Percentiles rank a stretch among this genome's conserved stretches.
These are phyloP conservation scores for Didymosphaeria variabile DNA, from an alignment of 2,329 filamentous ascomycete species.

Conservation along the genomic window DNA sequence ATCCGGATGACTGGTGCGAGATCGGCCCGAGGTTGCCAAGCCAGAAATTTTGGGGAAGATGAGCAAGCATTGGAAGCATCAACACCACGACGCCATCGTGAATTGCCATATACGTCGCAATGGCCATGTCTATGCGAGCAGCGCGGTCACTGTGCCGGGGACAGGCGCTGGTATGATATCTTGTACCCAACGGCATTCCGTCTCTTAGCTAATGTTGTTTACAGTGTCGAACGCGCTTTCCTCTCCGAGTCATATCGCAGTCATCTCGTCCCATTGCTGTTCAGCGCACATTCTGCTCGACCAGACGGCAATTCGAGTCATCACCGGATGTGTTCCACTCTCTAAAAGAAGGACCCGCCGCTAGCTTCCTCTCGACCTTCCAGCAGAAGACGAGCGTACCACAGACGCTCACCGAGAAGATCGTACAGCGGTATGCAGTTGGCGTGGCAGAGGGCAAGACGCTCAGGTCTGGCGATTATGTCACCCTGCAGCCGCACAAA, in stretches of 20 bases:
- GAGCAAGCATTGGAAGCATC: constrained; percentile 21
- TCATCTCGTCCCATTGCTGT: constrained; percentile 31
- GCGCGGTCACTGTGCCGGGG: constrained; percentile 44
- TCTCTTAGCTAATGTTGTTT: constrained; percentile 24
- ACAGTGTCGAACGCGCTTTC: constrained; percentile 37
- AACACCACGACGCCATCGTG: constrained; percentile 28
- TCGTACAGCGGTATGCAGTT: constrained; percentile 83
- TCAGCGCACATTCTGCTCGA: constrained; percentile 40
- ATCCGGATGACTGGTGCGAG: constrained; percentile 44
- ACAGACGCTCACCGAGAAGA: constrained; percentile 92
- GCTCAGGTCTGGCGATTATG: constrained; percentile 83
- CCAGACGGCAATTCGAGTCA: constrained; percentile 29
- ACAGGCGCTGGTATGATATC: constrained; percentile 37
- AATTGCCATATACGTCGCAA: constrained; percentile 29
- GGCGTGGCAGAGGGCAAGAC: constrained; percentile 77
- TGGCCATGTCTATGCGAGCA: constrained; percentile 50
- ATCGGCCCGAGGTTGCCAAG: constrained; percentile 36
- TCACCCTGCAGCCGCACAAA: constrained; percentile 74
- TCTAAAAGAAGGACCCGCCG: constrained; percentile 65
- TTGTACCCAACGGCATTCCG: neutral
- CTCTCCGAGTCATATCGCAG: constrained; percentile 36
- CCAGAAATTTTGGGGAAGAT: constrained; percentile 35
- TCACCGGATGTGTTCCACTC: constrained; percentile 64
- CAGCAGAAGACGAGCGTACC: constrained; percentile 59
- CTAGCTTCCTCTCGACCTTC: constrained; percentile 79